These are phyloP conservation scores for Cryptosporidium felis DNA, from an alignment of 169 alveolate species.

Conservation along the genomic window DNA sequence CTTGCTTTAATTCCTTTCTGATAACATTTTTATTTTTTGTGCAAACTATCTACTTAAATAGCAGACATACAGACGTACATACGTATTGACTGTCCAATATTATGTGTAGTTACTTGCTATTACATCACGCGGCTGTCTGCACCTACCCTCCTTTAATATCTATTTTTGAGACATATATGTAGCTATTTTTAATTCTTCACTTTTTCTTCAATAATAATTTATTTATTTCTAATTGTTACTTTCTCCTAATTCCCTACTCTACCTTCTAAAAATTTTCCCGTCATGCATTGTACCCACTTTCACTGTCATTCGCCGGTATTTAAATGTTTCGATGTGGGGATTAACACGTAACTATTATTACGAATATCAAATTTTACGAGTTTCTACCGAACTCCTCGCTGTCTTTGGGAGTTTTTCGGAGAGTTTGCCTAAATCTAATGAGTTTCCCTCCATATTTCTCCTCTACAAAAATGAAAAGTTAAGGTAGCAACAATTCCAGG, in stretches of 20 bases:
- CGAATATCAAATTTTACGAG: too few relatives aligned
- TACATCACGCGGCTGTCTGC: constrained; percentile 73
- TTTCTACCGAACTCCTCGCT: too few relatives aligned
- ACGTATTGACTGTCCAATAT: constrained; percentile 71
- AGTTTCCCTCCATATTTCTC: too few relatives aligned
- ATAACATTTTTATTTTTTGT: constrained; percentile 31
- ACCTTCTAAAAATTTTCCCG: not conserved
- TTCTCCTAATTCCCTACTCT: not conserved
- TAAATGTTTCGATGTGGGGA: constrained; percentile 4
- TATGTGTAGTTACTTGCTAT: constrained; percentile 72
- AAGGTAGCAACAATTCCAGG: too few relatives aligned
- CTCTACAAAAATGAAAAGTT: too few relatives aligned
- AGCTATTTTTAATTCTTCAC: not conserved
- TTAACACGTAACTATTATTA: not conserved
- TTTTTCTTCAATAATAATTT: not conserved
- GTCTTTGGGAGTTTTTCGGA: too few relatives aligned
- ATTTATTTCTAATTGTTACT: not conserved
- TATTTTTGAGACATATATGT: constrained; percentile 24
- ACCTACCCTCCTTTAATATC: constrained; percentile 45
- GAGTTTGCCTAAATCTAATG: too few relatives aligned
- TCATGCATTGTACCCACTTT: constrained; percentile 13
- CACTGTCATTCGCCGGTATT: not conserved
- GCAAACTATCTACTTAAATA: constrained; percentile 69
- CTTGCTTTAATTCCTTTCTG: constrained; percentile 18
- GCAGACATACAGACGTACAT: constrained; percentile 74